Evolutionary conservation across 148 eudicot genomes (phyloP), one percentile per base, ranked within the genome.

Genomic region (Diospyros kaki): DNA sequence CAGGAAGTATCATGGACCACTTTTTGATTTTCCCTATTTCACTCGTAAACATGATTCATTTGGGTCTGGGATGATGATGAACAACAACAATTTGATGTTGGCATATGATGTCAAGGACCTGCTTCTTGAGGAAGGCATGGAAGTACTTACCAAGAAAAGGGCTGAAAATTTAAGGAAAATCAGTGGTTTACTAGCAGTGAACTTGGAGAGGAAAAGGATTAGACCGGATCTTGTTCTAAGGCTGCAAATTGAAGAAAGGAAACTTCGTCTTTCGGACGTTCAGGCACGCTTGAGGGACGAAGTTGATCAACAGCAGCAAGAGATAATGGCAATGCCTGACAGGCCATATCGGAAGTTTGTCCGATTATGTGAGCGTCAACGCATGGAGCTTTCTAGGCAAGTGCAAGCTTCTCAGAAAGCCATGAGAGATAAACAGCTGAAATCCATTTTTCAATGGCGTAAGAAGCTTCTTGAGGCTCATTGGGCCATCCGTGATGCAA

Each of bases 381-480:
- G 99, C 12, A 79, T 88, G 79, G 99, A 95, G 66, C 94, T 95
- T 53, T 82, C 81, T 66, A 84, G 99, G 83, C 94, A 95, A 84
- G 89, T 87, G 67, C 99, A 90, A 78, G 96, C 96, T 58, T 82
- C 92, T 64, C 97, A 90, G 80, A 95, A 83, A 86, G 96, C 97
- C 63, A 83, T 81, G 74, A 91, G 99, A 83, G 99, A 95, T 78
- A 95, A 91, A 78, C 99, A 95, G 77, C 85, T 95, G 43, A 95
- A 95, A 80, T 83, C 90, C 41, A 92, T 95, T 77, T 89, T 95
- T 70, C 89, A 85, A 72, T 95, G 99, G 99, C 96, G 99, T 51
- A 95, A 95, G 90, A 95, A 90, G 88, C 96, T 95, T 78, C 89
- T 93, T 54, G 99, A 95, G 84, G 83, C 94, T 42, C 99, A 95